Evolutionary conservation across 352 stramenopile species (phyloP).

Genomic region (Achlya hypogyna): DNA sequence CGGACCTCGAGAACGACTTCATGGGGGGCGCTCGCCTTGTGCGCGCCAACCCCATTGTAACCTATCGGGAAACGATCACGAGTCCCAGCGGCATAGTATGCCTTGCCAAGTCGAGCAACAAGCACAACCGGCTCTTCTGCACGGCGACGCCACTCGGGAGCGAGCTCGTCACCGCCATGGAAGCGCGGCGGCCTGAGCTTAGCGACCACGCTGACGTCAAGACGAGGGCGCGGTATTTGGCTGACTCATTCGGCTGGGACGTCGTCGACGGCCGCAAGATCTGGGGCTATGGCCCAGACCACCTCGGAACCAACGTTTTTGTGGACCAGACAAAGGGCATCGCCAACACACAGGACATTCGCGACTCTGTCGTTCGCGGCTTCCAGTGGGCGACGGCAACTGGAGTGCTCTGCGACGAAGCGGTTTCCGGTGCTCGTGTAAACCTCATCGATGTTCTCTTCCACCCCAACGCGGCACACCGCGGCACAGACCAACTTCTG

Average conservation of each 20-base stretch:
- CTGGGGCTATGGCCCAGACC: slow-evolving; percentile 90
- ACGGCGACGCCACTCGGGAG: slow-evolving; percentile 54
- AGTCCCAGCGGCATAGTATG: slow-evolving; percentile 68
- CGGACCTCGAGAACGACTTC: slow-evolving; percentile 92
- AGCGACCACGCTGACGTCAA: slow-evolving; percentile 67
- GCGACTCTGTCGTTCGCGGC: slow-evolving; percentile 86
- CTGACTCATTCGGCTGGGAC: slow-evolving; percentile 82
- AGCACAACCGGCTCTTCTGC: slow-evolving; percentile 91
- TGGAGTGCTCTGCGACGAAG: slow-evolving; percentile 85
- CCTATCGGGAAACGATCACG: slow-evolving; percentile 87
- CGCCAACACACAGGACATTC: slow-evolving; percentile 92
- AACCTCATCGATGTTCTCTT: slow-evolving; percentile 91
- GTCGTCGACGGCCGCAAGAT: slow-evolving; percentile 87
- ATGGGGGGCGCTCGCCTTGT: slow-evolving; percentile 74
- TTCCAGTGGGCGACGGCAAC: slow-evolving; percentile 87
- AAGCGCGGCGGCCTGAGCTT: slow-evolving; percentile 72
- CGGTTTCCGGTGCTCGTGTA: slow-evolving; percentile 79
- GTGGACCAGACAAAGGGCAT: slow-evolving; percentile 90
- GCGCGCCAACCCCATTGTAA: slow-evolving; percentile 88
- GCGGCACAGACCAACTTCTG: slow-evolving; percentile 93
- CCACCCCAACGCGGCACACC: slow-evolving; percentile 90
- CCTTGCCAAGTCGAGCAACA: slow-evolving; percentile 92
- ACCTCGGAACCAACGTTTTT: slow-evolving; percentile 87
- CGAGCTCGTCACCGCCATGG: slow-evolving; percentile 80
- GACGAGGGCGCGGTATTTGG: slow-evolving; percentile 73